Evolutionary conservation across 2,329 filamentous ascomycete species (phyloP).

Genomic region (Verticillium klebahnii): DNA sequence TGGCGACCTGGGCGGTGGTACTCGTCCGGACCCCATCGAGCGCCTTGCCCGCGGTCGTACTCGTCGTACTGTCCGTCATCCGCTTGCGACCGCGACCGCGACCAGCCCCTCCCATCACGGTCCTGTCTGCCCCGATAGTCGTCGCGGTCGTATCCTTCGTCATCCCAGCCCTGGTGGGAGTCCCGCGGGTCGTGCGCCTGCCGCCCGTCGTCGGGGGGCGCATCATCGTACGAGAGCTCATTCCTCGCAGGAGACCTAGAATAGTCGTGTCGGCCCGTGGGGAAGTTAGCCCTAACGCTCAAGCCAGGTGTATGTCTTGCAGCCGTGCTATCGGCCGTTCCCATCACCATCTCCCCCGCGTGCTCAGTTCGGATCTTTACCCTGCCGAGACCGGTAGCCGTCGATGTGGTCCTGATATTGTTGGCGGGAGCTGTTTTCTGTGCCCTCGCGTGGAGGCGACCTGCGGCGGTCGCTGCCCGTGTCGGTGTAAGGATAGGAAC

Average conservation of each 20-base stretch:
- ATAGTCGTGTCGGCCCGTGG: conserved; percentile 35
- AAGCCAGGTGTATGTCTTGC: conserved; percentile 11
- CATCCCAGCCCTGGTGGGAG: conserved; percentile 11
- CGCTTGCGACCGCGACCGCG: conserved; percentile 30
- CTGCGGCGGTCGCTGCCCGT: conserved; percentile 11
- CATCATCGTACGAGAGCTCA: conserved; percentile 28
- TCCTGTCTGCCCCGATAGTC: conserved; percentile 4
- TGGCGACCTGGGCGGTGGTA: conserved; percentile 9
- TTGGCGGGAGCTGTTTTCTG: conserved; percentile 1
- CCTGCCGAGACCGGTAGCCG: conserved; percentile 44
- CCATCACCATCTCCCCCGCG: conserved; percentile 2
- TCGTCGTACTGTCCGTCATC: conserved; percentile 23
- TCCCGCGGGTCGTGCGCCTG: conserved; percentile 14
- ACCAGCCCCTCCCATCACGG: conserved; percentile 12
- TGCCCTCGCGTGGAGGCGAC: conserved; percentile 6
- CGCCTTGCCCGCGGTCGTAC: conserved; percentile 20
- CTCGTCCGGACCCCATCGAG: conserved; percentile 4
- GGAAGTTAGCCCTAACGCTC: conserved; percentile 40
- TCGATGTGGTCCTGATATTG: conserved; percentile 24
- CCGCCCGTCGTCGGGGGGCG: conserved; percentile 19
- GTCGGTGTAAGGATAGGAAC: background rate
- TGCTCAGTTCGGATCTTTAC: conserved; percentile 30
- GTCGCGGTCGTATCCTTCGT: conserved; percentile 15
- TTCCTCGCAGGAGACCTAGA: conserved; percentile 39
- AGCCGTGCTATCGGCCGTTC: background rate